Percentiles rank a stretch among this genome's conserved stretches.
Conservation (phyloP, 1,284 basidiomycete species). For the Abortiporus biennis region DNA sequence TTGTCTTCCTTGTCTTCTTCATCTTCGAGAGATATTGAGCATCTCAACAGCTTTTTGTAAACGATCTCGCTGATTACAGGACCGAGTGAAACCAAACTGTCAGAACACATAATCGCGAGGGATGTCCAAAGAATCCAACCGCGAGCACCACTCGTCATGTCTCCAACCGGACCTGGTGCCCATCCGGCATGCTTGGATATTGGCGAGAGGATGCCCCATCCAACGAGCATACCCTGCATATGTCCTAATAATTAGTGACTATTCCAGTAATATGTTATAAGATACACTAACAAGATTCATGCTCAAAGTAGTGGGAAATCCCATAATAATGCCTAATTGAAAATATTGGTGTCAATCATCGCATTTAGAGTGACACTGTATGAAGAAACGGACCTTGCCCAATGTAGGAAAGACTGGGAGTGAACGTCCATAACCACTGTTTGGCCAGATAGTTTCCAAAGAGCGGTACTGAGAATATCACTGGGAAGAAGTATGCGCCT, state of each 20-base stretch:
- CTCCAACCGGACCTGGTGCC: conserved; percentile 86
- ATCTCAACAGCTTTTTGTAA: conserved; percentile 17
- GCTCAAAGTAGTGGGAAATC: conserved; percentile 87
- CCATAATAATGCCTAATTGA: conserved; percentile 88
- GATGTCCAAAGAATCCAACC: conserved; percentile 96
- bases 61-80: conserved; percentile 53
- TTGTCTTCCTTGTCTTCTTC: conserved; percentile 38
- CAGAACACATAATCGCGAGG: conserved; percentile 91
- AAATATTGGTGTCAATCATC: conserved; percentile 1
- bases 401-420: conserved; percentile 86
- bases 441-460: conserved; percentile 85
- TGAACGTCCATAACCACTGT: conserved; percentile 93
- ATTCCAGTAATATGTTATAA: neutral
- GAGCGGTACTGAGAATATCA: conserved; percentile 85
- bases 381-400: conserved; percentile 69
- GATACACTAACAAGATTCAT: conserved; percentile 73
- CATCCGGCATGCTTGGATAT: conserved; percentile 78
- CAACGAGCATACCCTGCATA: conserved; percentile 83
- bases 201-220: conserved; percentile 90
- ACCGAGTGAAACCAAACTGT: conserved; percentile 80
- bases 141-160: conserved; percentile 78
- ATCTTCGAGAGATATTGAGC: conserved; percentile 8
- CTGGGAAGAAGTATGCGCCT: conserved; percentile 80
- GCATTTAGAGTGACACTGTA: conserved; percentile 1
- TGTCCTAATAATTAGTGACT: neutral